These are phyloP conservation scores for Fusarium sp. DNA, from an alignment of 2,329 filamentous ascomycete species.

Conservation along the genomic window DNA sequence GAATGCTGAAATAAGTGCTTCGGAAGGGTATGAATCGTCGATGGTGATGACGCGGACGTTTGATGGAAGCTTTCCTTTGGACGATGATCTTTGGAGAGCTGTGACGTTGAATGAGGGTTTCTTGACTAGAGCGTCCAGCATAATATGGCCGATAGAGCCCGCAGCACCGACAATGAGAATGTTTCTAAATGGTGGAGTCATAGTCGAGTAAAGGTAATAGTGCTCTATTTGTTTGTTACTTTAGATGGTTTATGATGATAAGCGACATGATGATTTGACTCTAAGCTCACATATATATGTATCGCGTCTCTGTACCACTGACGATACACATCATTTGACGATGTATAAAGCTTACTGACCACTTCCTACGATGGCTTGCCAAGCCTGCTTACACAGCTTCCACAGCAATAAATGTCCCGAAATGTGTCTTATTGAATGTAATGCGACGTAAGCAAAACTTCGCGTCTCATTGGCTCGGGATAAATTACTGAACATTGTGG, in stretches of 20 bases:
- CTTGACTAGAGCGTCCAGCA: background rate
- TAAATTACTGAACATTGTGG: background rate
- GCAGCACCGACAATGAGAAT: background rate
- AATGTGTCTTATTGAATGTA: background rate
- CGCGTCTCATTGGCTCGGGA: background rate
- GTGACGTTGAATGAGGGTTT: conserved; percentile 1
- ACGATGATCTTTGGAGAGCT: background rate
- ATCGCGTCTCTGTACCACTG: background rate
- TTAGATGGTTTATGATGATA: background rate
- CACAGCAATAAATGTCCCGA: background rate
- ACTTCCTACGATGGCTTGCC: background rate
- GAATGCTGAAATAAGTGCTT: background rate
- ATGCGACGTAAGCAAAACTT: background rate
- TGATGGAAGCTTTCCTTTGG: background rate
- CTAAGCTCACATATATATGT: background rate
- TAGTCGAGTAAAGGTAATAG: no score
- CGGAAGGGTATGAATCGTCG: conserved; percentile 6
- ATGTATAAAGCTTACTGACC: background rate
- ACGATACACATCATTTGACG: no score
- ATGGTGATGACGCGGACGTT: background rate
- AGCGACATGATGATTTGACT: fast-evolving
- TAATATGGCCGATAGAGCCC: conserved; percentile 1
- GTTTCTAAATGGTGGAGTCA: background rate
- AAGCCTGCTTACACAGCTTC: background rate
- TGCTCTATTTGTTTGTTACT: no score